Conservation (phyloP, 768 basidiomycete genomes). For the Austroboletus eburneus region DNA sequence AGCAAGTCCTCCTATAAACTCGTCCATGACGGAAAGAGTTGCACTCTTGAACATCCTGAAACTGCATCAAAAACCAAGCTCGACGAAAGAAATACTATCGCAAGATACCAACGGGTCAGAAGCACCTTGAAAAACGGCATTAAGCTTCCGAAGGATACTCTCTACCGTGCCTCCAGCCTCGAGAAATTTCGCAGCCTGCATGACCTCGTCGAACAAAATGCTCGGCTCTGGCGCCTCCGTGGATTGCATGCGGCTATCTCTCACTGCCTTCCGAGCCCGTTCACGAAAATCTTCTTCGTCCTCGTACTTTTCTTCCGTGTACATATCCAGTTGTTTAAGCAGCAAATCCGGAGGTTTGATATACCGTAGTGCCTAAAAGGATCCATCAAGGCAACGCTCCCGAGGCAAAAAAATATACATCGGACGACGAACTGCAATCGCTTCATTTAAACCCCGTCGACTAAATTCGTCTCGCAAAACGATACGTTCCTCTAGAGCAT, state of each 20-base stretch:
- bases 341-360: conserved; percentile 71
- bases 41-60: conserved; percentile 60
- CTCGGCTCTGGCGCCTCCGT: conserved; percentile 45
- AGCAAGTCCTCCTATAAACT: conserved; percentile 60
- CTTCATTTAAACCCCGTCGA: conserved; percentile 78
- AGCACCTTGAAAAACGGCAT: conserved; percentile 53
- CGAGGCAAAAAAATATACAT: neutral
- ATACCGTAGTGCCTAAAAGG: conserved; percentile 63
- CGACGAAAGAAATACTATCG: neutral
- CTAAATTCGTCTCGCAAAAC: conserved; percentile 78
- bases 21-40: conserved; percentile 54
- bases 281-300: conserved; percentile 85
- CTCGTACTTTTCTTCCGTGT: conserved; percentile 85
- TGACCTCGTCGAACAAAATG: conserved; percentile 54
- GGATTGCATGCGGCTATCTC: conserved; percentile 19
- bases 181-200: conserved; percentile 50
- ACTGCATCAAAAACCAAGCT: conserved; percentile 5
- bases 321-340: conserved; percentile 77
- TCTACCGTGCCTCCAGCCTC: conserved; percentile 37
- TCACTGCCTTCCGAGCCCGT: conserved; percentile 41
- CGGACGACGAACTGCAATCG: conserved; percentile 63
- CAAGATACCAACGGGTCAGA: conserved; percentile 56
- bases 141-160: conserved; percentile 54
- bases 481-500: conserved; percentile 74
- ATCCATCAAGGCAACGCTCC: neutral